Evolutionary conservation across 148 eudicot genomes (phyloP).

Genomic region (Linanthus parryae): DNA sequence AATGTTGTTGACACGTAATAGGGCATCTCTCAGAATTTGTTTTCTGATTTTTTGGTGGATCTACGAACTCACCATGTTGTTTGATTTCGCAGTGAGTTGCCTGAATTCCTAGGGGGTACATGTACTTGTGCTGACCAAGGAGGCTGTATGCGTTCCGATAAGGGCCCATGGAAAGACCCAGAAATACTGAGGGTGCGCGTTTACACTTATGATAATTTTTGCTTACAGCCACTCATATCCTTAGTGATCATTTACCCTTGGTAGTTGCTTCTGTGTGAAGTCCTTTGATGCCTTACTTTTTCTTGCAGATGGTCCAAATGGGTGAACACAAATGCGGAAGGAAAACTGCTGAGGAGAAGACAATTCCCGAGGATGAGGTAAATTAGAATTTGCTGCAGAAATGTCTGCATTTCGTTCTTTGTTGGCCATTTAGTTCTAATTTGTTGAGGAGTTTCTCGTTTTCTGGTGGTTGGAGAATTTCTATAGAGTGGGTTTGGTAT

Average conservation of each 20-base stretch:
- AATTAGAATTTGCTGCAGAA: too few species aligned
- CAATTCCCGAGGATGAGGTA: slow-evolving; percentile 34
- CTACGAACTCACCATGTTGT: background rate
- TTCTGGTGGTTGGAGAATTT: too few species aligned
- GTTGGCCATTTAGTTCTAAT: too few species aligned
- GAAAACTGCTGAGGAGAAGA: slow-evolving; percentile 17
- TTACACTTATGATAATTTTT: too few species aligned
- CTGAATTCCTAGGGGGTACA: slow-evolving; percentile 87
- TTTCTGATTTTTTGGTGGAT: background rate
- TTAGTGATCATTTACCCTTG: too few species aligned
- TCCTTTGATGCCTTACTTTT: background rate
- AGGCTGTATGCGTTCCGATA: slow-evolving; percentile 86
- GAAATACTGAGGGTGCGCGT: slow-evolving; percentile 81
- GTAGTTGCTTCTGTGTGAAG: too few species aligned
- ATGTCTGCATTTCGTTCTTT: slow-evolving; percentile 11
- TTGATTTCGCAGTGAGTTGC: slow-evolving; percentile 59
- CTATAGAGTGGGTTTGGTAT: too few species aligned
- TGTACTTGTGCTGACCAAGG: slow-evolving; percentile 86
- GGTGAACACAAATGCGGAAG: slow-evolving; percentile 39
- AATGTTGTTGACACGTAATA: background rate
- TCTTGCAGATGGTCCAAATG: slow-evolving; percentile 39
- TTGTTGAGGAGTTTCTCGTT: too few species aligned
- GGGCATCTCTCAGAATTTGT: background rate
- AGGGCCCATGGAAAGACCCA: slow-evolving; percentile 91
- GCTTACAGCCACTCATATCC: too few species aligned